These are phyloP conservation scores for Ceratobasidium theobromae DNA, from an alignment of 1,284 basidiomycete genomes.

Conservation along the genomic window DNA sequence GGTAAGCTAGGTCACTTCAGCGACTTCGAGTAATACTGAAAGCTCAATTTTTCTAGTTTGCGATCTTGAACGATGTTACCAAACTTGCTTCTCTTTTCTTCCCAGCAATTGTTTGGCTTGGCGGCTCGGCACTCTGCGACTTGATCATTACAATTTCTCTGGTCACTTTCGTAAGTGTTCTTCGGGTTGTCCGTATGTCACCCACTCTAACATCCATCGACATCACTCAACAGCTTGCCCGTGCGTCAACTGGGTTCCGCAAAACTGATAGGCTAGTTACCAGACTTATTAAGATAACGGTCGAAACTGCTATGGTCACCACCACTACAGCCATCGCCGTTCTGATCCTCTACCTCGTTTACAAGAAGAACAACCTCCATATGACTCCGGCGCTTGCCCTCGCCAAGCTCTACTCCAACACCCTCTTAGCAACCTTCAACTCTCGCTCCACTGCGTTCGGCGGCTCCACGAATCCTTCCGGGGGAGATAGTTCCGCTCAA, in stretches of 20 bases:
- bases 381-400: conserved; percentile 41
- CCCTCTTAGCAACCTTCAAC: conserved; percentile 42
- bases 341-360: conserved; percentile 41
- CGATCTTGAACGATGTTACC: conserved; percentile 35
- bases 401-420: conserved; percentile 46
- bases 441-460: conserved; percentile 30
- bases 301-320: conserved; percentile 44
- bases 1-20: conserved; percentile 11
- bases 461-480: not conserved
- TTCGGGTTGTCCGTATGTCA: not conserved
- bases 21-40: not conserved
- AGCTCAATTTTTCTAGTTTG: too few species aligned
- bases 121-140: conserved; percentile 35
- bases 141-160: conserved; percentile 36
- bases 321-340: conserved; percentile 42
- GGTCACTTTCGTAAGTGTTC: conserved; percentile 32
- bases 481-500: conserved; percentile 15
- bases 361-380: conserved; percentile 42
- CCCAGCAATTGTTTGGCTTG: conserved; percentile 37
- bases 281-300: conserved; percentile 37
- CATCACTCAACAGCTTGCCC: conserved; percentile 20
- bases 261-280: conserved; percentile 34
- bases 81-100: conserved; percentile 32
- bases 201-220: not conserved
- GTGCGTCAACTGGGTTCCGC: conserved; percentile 34